Evolutionary conservation across 495 filamentous ascomycete genomes (phyloP).

Genomic region (Lasiosphaeris hirsuta): DNA sequence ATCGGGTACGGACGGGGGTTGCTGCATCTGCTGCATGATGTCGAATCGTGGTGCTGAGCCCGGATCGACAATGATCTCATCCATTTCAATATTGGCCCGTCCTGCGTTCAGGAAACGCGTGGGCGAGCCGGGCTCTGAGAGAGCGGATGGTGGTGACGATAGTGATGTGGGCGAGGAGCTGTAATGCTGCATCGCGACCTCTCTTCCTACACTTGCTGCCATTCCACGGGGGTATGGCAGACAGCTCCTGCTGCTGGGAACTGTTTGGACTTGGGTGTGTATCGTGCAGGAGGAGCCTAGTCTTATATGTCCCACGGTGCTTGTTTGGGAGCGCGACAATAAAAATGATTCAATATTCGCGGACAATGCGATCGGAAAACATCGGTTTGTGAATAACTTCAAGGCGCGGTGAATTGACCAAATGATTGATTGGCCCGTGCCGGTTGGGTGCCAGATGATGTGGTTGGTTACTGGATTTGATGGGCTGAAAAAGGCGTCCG

Average conservation of each 20-base stretch:
- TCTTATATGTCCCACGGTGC: not conserved
- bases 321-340: not conserved
- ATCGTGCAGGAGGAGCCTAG: not conserved
- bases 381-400: slow-evolving; percentile 4
- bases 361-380: not conserved
- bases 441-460: not conserved
- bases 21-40: slow-evolving; percentile 28
- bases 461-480: not conserved
- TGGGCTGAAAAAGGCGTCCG: slow-evolving; percentile 4
- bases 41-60: slow-evolving; percentile 27
- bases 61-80: slow-evolving; percentile 39
- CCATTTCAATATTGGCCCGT: slow-evolving; percentile 36
- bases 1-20: slow-evolving; percentile 15
- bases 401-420: not conserved
- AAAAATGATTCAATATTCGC: too few species aligned
- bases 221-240: slow-evolving; percentile 3
- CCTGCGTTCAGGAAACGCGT: slow-evolving; percentile 31
- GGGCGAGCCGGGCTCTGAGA: slow-evolving; percentile 36
- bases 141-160: slow-evolving; percentile 34
- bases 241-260: not conserved
- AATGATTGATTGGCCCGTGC: not conserved
- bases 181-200: slow-evolving; percentile 25
- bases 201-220: slow-evolving; percentile 16
- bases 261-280: not conserved
- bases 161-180: slow-evolving; percentile 35